Conservation (phyloP, 2,329 filamentous ascomycete species). For the Microdochium trichocladiopsis region DNA sequence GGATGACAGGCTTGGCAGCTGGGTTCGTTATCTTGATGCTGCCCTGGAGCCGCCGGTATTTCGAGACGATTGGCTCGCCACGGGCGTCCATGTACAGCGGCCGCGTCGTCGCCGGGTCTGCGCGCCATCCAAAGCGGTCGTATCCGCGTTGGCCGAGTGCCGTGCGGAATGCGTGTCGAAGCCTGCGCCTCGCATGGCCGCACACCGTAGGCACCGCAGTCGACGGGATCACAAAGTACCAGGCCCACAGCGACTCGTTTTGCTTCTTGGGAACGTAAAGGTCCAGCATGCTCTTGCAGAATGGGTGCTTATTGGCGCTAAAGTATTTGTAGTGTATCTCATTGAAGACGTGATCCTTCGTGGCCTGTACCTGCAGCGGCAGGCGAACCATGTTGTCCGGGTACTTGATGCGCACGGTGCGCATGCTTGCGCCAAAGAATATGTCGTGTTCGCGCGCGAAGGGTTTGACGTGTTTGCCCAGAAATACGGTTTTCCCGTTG, state of each 20-base stretch:
- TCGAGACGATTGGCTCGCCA: conserved; percentile 3
- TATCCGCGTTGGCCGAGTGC: conserved; percentile 18
- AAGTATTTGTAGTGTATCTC: conserved; percentile 17
- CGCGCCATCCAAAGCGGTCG: conserved; percentile 13
- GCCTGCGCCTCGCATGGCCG: conserved; percentile 8
- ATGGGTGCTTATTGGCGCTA: conserved; percentile 15
- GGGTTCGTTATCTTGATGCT: conserved; percentile 10
- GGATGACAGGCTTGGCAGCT: conserved; percentile 12
- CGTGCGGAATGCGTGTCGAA: conserved; percentile 15
- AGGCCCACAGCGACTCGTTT: conserved; percentile 16
- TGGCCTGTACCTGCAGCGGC: conserved; percentile 2
- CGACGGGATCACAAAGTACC: neutral
- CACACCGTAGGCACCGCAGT: conserved; percentile 8
- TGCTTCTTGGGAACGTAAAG: conserved; percentile 17
- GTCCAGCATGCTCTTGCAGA: conserved; percentile 17
- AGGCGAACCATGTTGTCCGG: neutral
- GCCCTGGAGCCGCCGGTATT: conserved; percentile 9
- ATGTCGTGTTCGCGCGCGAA: conserved; percentile 27
- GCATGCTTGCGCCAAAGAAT: conserved; percentile 6
- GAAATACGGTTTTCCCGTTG: neutral
- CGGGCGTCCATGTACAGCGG: conserved; percentile 4
- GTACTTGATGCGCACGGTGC: neutral
- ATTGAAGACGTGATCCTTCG: conserved; percentile 17
- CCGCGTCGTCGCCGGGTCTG: neutral
- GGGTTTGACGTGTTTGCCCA: neutral